Base-by-base conservation (phyloP, 306 rosid species). In the Carpinus fangiana region DNA sequence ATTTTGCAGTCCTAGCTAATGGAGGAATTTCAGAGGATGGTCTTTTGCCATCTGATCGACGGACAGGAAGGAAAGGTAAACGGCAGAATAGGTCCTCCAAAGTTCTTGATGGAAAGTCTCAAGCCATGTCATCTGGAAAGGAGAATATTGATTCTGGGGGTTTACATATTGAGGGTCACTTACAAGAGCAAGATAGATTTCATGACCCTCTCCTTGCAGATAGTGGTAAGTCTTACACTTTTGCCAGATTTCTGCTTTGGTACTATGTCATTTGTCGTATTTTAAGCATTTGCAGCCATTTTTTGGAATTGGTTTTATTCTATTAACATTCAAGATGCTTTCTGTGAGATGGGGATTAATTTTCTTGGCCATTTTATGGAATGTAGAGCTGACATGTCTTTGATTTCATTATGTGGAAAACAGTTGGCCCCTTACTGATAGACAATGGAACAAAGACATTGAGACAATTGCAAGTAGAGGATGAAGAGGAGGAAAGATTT, bases 401-500 rank as follows among this genome's bases (percentile, higher is more conserved):
- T 77, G 67, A 76, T 73, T 77, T 80, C 74, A 50, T 14, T 57
- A 41, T 84, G 36, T 83, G 74, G 23, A 77, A 73, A 75, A 83
- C 76, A 87, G 77, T 57, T 75, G 41, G 57, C 78, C 53, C 82
- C 73, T 57, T 54, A 81, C 61, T 56, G 52, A 87, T 81, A 83
- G 93, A 82, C 78, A 86, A 86, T 73, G 90, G 85, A 75, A 59
- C 88, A 70, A 89, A 73, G 80, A 79, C 76, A 47, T 70, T 81
- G 85, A 84, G 81, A 82, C 94, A 85, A 84, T 77, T 72, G 75
- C 90, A 82, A 34, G 84, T 83, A 75, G 91, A 91, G 74, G 93
- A 86, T 46, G 98, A 90, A 9, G 96, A 91, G 73, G 99, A 96
- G 85, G 91, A 96, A 87, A 86, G 93, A 84, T 96, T 93, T 79